Evolutionary conservation across 306 rosid genomes (phyloP), one percentile per base, ranked within the genome.

Genomic region (Benincasa hispida): DNA sequence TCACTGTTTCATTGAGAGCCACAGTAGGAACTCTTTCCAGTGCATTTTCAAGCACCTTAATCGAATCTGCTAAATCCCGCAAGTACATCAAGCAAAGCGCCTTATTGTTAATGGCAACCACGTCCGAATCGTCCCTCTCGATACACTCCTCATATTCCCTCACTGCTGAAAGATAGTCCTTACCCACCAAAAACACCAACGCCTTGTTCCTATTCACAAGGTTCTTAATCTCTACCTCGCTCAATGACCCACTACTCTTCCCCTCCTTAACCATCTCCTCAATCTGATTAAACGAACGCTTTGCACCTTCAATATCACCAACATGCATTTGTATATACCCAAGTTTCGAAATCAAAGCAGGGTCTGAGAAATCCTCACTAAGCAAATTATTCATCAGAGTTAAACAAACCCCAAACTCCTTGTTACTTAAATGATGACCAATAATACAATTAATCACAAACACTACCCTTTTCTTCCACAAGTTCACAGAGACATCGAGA

Each of bases 81-180:
- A 91, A 41, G 80, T 91, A 91, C 98, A 93, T 93, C 94, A 93
- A 90, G 84, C 97, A 91, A 45, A 93, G 84, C 4, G 97, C 90
- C 75, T 93, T 93, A 77, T 93, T 93, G 72, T 91, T 93, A 42
- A 90, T 77, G 15, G 98, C 97, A 54, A 91, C 91, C 0, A 83
- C 67, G 21, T 93, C 98, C 25, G 85, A 15, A 35, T 78, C 34
- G 51, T 91, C 96, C 80, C 97, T 91, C 81, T 91, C 97, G 68
- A 90, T 91, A 78, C 96, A 93, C 81, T 83, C 89, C 27, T 93
- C 98, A 56, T 89, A 93, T 78, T 93, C 98, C 80, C 98, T 90
- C 74, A 91, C 98, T 0, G 98, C 97, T 11, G 98, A 91, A 13
- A 88, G 91, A 76, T 91, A 93, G 85, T 93, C 98, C 80, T 93